Base-by-base conservation (phyloP, 1,284 basidiomycete genomes). In the Golubevia sp. region DNA sequence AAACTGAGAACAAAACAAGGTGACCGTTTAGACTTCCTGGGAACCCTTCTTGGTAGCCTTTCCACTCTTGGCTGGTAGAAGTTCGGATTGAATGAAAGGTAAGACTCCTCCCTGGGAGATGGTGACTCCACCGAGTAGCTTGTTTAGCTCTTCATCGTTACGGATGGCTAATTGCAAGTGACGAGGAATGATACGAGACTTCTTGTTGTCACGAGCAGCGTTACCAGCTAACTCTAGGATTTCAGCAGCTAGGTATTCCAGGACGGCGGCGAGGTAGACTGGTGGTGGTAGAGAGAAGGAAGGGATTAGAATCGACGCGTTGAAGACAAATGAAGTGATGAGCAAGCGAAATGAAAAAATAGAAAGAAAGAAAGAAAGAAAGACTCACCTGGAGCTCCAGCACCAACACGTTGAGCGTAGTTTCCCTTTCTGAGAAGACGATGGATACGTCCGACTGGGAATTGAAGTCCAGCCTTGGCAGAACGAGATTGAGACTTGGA, bases 91-190 rank as follows among this genome's bases (percentile, higher is more conserved):
- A 62, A 90, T 90, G 67, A 77, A 75, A 58, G 92, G 92, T 51
- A 94, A 89, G 63, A 94, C 92, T 89, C 92, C 92, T 86, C 92
- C 92, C 82, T 94, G 92, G 25, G 91, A 92, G 86, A 94, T 94
- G 81, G 92, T 90, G 70, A 94, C 92, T 74, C 90, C 88, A 56
- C 92, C 92, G 55, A 94, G 88, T 53, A 92, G 88, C 78, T 89
- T 91, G 85, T 90, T 89, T 77, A 91, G 82, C 76, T 85, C 84
- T 70, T 85, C 84, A 58, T 85, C 84, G 70, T 76, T 76, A 73
- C 92, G 88, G 85, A 95, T 93, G 73, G 92, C 93, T 68, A 94
- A 90, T 84, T 94, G 92, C 64, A 94, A 84, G 85, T 94, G 92
- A 84, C 93, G 89, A 64, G 93, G 93, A 18, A 93, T 91, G 83